These are phyloP conservation scores for Hymenoscyphus fraxineus DNA, from an alignment of 2,329 filamentous ascomycete genomes.

Conservation along the genomic window DNA sequence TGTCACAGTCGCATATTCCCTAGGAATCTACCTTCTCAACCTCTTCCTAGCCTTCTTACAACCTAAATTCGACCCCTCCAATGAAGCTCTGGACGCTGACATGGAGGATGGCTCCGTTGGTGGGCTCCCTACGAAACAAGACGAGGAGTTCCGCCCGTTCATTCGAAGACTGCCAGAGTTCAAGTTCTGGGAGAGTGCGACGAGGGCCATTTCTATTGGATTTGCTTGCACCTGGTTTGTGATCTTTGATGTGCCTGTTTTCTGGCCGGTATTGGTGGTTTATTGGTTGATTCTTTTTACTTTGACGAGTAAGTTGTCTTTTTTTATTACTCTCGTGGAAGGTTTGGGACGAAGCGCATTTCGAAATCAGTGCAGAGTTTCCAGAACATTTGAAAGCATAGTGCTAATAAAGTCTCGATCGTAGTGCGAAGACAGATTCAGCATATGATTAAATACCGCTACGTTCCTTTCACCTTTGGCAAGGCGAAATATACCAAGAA, in stretches of 20 bases:
- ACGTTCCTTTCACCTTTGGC: conserved; percentile 88
- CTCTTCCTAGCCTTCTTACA: conserved; percentile 97
- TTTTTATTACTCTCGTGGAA: background rate
- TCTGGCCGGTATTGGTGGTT: conserved; percentile 97
- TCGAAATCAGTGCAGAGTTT: background rate
- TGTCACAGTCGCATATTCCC: conserved; percentile 80
- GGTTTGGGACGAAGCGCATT: background rate
- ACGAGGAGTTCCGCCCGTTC: conserved; percentile 97
- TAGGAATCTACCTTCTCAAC: conserved; percentile 98
- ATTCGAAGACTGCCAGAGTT: conserved; percentile 95
- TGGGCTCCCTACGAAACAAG: conserved; percentile 85
- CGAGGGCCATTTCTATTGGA: conserved; percentile 75
- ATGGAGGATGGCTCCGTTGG: conserved; percentile 89
- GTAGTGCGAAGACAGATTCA: conserved; percentile 98
- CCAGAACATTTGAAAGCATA: background rate
- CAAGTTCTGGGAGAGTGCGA: conserved; percentile 99
- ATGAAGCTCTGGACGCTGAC: conserved; percentile 84
- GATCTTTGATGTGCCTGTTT: conserved; percentile 94
- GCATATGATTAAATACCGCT: conserved; percentile 99
- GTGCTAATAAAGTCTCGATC: conserved; percentile 13
- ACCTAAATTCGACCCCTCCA: conserved; percentile 97
- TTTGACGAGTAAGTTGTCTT: conserved; percentile 73
- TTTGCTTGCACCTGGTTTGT: conserved; percentile 91
- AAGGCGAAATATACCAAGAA: conserved; percentile 76
- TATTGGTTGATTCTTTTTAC: conserved; percentile 98